Conservation (phyloP, 2,329 filamentous ascomycete genomes). For the Colletotrichum noveboracense region DNA sequence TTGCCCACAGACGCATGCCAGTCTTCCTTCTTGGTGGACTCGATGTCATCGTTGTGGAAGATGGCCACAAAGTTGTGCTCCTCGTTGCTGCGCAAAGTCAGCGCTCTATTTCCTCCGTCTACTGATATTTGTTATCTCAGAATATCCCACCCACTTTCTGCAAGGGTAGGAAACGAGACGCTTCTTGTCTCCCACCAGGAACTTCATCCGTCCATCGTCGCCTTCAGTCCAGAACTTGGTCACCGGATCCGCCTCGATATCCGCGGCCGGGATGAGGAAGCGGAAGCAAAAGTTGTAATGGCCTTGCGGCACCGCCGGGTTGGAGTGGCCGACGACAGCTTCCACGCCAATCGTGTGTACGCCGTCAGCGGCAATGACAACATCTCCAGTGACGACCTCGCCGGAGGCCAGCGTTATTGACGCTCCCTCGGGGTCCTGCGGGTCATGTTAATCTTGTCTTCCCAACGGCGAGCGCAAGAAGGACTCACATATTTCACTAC, state of each 20-base stretch:
- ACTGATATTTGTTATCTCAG: no score
- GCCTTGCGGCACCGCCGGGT: constrained; percentile 28
- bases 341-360: constrained; percentile 38
- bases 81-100: constrained; percentile 28
- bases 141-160: constrained; percentile 27
- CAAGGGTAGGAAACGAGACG: constrained; percentile 39
- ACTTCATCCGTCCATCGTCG: constrained; percentile 23
- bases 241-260: constrained; percentile 32
- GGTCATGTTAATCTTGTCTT: background rate
- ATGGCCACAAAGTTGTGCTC: constrained; percentile 41
- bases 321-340: constrained; percentile 29
- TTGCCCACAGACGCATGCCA: constrained; percentile 35
- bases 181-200: constrained; percentile 25
- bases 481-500: constrained; percentile 32
- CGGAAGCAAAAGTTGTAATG: constrained; percentile 39
- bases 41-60: constrained; percentile 29
- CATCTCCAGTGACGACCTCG: constrained; percentile 33
- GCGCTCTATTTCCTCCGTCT: background rate
- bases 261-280: constrained; percentile 35
- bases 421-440: constrained; percentile 28
- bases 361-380: constrained; percentile 51
- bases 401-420: constrained; percentile 35
- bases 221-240: constrained; percentile 34
- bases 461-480: background rate
- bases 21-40: constrained; percentile 26